A percentile compares a stretch with the other conserved stretches of the same genome.
Conservation (phyloP, 768 basidiomycete genomes). For the Tulasnella sp. region DNA sequence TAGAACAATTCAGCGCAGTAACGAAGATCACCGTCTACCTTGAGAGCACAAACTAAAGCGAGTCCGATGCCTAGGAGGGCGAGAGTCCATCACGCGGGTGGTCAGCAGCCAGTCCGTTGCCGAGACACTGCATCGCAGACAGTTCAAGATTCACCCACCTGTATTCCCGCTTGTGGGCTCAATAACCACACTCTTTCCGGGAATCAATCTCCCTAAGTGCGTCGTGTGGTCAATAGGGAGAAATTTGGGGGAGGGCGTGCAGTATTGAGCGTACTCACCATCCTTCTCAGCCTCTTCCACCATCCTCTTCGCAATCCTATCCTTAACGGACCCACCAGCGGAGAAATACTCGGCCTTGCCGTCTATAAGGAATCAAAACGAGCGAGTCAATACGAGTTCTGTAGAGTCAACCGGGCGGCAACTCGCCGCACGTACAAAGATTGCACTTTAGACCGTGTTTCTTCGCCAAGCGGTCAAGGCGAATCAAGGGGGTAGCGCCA, state of each 20-base stretch:
- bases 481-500: constrained; percentile 84
- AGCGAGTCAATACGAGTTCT: neutral
- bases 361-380: constrained; percentile 40
- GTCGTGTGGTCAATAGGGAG: neutral
- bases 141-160: constrained; percentile 42
- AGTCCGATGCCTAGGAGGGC: constrained; percentile 69
- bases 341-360: constrained; percentile 87
- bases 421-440: constrained; percentile 50
- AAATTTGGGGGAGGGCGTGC: neutral
- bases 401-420: neutral
- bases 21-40: constrained; percentile 46
- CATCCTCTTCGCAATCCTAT: constrained; percentile 95
- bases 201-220: constrained; percentile 44
- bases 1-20: constrained; percentile 28
- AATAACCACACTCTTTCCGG: constrained; percentile 84
- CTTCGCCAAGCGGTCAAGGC: constrained; percentile 69
- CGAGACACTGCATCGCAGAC: neutral
- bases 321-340: constrained; percentile 90
- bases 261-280: constrained; percentile 37
- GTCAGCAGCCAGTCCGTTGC: neutral
- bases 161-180: constrained; percentile 95
- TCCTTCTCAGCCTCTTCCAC: constrained; percentile 87
- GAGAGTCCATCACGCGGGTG: neutral
- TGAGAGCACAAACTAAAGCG: constrained; percentile 87
- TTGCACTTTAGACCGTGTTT: constrained; percentile 79